Evolutionary conservation across 2,329 filamentous ascomycete species (phyloP).

Genomic region (Ilyonectria robusta): DNA sequence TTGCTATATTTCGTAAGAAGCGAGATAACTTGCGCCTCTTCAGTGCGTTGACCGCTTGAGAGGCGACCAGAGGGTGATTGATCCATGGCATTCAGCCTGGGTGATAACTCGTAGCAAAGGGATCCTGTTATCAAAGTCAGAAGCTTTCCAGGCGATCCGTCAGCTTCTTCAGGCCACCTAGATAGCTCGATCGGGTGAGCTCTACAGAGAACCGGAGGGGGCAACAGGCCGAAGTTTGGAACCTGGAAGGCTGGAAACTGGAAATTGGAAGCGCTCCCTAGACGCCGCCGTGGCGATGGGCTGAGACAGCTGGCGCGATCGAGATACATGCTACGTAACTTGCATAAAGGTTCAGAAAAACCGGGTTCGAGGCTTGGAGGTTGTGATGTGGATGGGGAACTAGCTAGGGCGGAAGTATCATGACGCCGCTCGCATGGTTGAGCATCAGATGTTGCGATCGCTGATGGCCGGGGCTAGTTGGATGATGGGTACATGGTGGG

Average conservation of each 20-base stretch:
- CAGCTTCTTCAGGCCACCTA: constrained; percentile 40
- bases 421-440: constrained; percentile 40
- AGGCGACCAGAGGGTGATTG: constrained; percentile 25
- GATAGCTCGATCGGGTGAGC: constrained; percentile 30
- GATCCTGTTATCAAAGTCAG: constrained; percentile 27
- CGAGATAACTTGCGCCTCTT: background rate
- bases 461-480: constrained; percentile 20
- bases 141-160: constrained; percentile 32
- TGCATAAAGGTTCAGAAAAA: constrained; percentile 32
- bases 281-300: background rate
- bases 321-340: constrained; percentile 19
- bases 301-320: constrained; percentile 16
- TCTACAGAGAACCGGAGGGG: constrained; percentile 11
- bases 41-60: background rate
- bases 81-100: constrained; percentile 36
- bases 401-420: constrained; percentile 40
- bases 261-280: constrained; percentile 21
- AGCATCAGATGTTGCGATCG: constrained; percentile 44
- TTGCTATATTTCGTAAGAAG: constrained; percentile 15
- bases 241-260: constrained; percentile 8
- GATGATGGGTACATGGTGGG: background rate
- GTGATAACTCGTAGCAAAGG: constrained; percentile 19
- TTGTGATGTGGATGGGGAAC: constrained; percentile 14
- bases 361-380: constrained; percentile 29
- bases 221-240: background rate